Evolutionary conservation across 805 yeast genomes (phyloP).

Genomic region (Cyberlindnera euphorbiiphila): DNA sequence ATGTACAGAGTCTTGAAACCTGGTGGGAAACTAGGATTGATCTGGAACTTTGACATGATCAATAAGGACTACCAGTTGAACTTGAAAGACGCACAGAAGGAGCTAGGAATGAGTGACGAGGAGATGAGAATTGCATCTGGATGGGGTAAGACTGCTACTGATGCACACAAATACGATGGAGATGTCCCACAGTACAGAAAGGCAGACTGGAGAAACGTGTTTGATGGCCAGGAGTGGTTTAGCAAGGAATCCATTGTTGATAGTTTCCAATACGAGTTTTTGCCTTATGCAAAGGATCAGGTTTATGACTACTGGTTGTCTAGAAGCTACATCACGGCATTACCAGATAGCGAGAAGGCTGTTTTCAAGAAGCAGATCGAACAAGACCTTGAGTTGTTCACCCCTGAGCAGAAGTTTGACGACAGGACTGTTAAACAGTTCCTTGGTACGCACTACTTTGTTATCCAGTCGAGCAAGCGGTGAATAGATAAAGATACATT

Average conservation of each 20-base stretch:
- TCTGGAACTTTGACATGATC: conserved; percentile 54
- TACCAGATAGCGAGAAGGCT: conserved; percentile 35
- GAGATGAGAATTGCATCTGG: conserved; percentile 9
- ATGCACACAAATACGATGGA: conserved; percentile 31
- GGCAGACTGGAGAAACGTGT: conserved; percentile 42
- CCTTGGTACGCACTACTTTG: conserved; percentile 24
- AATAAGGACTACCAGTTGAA: conserved; percentile 12
- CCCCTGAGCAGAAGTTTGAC: conserved; percentile 8
- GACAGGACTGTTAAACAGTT: conserved; percentile 17
- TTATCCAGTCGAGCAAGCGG: conserved; percentile 10
- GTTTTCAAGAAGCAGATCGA: conserved; percentile 33
- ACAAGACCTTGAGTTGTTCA: conserved; percentile 8
- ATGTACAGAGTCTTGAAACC: conserved; percentile 47
- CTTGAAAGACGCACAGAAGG: conserved; percentile 6
- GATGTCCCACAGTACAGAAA: conserved; percentile 56
- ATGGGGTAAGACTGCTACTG: conserved; percentile 17
- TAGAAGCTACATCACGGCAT: conserved; percentile 48
- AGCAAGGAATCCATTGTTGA: conserved; percentile 32
- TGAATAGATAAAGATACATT: neutral
- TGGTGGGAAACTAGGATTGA: conserved; percentile 46
- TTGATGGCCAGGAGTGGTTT: conserved; percentile 34
- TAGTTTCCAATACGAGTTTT: conserved; percentile 30
- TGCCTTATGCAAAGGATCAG: conserved; percentile 30
- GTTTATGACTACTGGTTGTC: conserved; percentile 52
- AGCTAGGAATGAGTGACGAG: conserved; percentile 9